Evolutionary conservation across 768 basidiomycete genomes (phyloP), one percentile per base, ranked within the genome.

Genomic region (Mycena belliarum): DNA sequence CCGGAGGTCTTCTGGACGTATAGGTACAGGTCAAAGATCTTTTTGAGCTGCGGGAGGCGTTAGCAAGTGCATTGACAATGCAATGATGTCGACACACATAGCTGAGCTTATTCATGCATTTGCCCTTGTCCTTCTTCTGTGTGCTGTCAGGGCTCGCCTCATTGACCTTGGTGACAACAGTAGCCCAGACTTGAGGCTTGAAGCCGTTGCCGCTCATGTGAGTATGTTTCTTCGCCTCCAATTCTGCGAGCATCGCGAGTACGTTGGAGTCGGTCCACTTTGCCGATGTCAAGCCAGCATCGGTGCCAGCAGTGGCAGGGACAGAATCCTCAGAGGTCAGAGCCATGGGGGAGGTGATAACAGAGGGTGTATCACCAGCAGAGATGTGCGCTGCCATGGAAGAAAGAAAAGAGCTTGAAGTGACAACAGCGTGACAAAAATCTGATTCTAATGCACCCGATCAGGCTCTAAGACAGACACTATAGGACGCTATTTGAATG

Each of bases 181-280:
- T 2, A 0, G 54, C 2, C 54, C 54, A 55, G 18, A 41, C 54
- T 1, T 4, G 1, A 5, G 29, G 24, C 21, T 48, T 55, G 35
- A 23, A 55, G 8, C 54, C 54, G 29, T 55, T 55, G 1, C 54
- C 54, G 25, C 54, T 55, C 11, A 29, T 24, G 40, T 51, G 49
- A 6, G 8, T 42, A 2, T 41, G 25, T 16, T 51, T 51, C 26
- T 20, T n/a, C 7, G 14, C 40, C 4, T 6, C 2, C 3, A 51
- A 40, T 5, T 7, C 10, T 4, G n/a, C 21, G 25, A 51, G 24
- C 12, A 42, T 15, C 5, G 25, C 38, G 3, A 41, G 16, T 3
- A 41, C 25, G 38, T 51, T 40, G 3, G 38, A 4, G 20, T 51
- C 40, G 20, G 16, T 20, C 49, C 49, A 51, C n/a, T n/a, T n/a